Evolutionary conservation across 306 rosid species (phyloP).

Genomic region (Acacia acuminata): DNA sequence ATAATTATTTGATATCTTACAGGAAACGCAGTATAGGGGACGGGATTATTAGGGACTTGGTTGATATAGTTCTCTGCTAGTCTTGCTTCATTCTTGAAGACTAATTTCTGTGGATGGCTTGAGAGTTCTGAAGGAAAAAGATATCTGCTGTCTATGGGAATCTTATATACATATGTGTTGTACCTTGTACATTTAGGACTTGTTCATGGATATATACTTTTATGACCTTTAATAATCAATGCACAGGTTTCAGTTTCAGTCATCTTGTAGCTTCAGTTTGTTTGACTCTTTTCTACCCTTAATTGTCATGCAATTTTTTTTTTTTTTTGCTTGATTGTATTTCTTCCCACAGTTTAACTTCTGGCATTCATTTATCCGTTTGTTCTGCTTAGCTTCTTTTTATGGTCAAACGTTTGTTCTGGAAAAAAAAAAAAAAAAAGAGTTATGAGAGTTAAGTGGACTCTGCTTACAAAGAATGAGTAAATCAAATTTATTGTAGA

Average conservation of each 20-base stretch:
- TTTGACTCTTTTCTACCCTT: conserved; percentile 18
- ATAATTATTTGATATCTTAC: conserved; percentile 30
- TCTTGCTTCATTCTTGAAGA: conserved; percentile 33
- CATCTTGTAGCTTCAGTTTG: conserved; percentile 32
- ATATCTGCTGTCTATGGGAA: conserved; percentile 32
- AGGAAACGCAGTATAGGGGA: conserved; percentile 89
- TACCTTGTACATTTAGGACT: conserved; percentile 13
- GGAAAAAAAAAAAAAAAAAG: not conserved
- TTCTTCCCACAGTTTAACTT: not conserved
- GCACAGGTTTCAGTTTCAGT: conserved; percentile 39
- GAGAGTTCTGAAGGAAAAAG: conserved; percentile 30
- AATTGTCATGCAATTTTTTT: conserved; percentile 31
- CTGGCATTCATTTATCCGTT: conserved; percentile 9
- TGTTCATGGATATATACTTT: conserved; percentile 36
- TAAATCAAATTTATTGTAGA: not conserved
- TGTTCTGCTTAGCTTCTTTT: not conserved
- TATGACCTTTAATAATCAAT: conserved; percentile 37
- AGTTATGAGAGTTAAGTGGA: not conserved
- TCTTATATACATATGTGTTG: conserved; percentile 13
- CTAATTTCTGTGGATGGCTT: conserved; percentile 34
- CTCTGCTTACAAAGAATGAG: not conserved
- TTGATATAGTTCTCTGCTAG: conserved; percentile 34
- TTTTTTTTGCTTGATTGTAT: conserved; percentile 17
- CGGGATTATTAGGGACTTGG: conserved; percentile 63
- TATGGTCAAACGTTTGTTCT: not conserved